Base-by-base conservation (phyloP, 2,329 filamentous ascomycete species). In the Aspergillus vadensis region DNA sequence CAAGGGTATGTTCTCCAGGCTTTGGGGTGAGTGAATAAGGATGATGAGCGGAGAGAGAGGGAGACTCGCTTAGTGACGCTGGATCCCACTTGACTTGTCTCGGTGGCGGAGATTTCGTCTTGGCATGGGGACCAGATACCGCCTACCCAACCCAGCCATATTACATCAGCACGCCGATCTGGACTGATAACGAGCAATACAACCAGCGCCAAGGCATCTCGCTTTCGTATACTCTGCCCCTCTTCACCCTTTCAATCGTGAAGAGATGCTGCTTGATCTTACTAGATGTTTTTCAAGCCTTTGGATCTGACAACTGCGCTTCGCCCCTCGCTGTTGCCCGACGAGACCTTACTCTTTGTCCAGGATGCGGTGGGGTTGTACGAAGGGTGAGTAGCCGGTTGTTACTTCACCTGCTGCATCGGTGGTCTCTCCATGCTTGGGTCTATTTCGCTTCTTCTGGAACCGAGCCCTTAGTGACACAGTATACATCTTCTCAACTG, bases 341-440 rank as follows among this genome's bases (percentile, higher is more conserved):
- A 97, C 83, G 95, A 99, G 85, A 90, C 91, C 69, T 83, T 98
- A 57, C 85, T 99, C 62, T 98, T 97, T 80, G 94, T 99, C 60
- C 94, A 98, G 81, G 93, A 98, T 83, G 93, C 92, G 76, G 93
- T 99, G 70, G 95, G 95, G 68, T 83, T 99, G 63, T 99, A 99
- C 81, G 92, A 98, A 84, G 95, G 95, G 92, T 96, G 84, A 80
- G 88, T 81, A 27, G 50, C 36, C 52, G 47, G 48, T 55, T 50
- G 36, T 49, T 61, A 38, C 32, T 70, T 55, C 60, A 57, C 55
- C 25, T 48, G 48, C 14, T 23, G 44, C 48, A 27, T 54, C 14
- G 19, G 39, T 15, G 19, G 39, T 17, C 8, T n/a, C 23, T 17
- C 23, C 27, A 19, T 32, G 36, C 36, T 32, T 23, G 27, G 7